phyloP scores from a whole-genome alignment of 768 basidiomycete species.

The Amanita rubescens region DNA sequence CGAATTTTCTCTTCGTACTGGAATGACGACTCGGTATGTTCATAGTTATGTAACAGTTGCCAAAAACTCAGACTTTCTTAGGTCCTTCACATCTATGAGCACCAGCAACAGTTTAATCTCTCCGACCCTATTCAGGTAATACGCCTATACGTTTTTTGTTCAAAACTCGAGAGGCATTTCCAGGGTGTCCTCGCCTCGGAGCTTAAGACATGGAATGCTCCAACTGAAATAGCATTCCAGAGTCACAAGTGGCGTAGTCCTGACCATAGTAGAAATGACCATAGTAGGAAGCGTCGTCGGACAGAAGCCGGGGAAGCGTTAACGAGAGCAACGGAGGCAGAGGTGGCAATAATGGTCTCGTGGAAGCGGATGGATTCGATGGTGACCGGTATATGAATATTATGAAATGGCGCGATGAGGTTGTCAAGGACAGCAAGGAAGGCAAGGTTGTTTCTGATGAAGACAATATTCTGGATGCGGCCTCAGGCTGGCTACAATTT shows the following conservation, averaged over 20 bases:
- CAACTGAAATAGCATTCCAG: constrained; percentile 4
- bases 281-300: too few relatives aligned
- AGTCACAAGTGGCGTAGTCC: constrained; percentile 8
- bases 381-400: constrained; percentile 5
- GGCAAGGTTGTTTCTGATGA: constrained; percentile 2
- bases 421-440: constrained; percentile 6
- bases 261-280: too few relatives aligned
- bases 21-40: neutral
- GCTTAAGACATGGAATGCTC: constrained; percentile 1
- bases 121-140: constrained; percentile 6
- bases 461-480: neutral
- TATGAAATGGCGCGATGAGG: constrained; percentile 7
- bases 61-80: constrained; percentile 4
- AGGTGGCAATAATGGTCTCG: constrained; percentile 7
- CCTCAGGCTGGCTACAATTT: neutral
- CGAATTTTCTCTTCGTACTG: neutral
- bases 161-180: too few relatives aligned
- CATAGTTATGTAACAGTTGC: neutral
- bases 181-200: neutral
- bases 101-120: too few relatives aligned
- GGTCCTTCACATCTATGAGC: constrained; percentile 1
- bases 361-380: constrained; percentile 7
- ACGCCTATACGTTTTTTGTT: constrained; percentile 2
- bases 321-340: neutral
- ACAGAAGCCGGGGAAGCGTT: too few relatives aligned